Base-by-base conservation (phyloP, 768 basidiomycete genomes). In the Candolleomyces aberdarensis region DNA sequence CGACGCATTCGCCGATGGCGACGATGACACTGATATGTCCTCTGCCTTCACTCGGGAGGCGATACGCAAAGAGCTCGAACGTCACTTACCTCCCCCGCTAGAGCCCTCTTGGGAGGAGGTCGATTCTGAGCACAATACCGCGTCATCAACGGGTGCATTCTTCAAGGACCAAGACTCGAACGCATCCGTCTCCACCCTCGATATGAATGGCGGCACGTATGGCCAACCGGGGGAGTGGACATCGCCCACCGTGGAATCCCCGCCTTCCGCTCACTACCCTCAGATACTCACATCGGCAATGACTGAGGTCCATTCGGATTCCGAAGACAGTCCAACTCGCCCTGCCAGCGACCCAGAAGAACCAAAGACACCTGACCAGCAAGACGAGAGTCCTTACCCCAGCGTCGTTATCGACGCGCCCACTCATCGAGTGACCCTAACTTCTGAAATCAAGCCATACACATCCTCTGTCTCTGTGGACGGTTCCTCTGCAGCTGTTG, bases 1-100 rank as follows among this genome's bases (percentile, higher is more conserved):
- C 73, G 91, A 92, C 69, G 86, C 87, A 14, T 92, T 92, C 72
- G 85, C 85, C 52, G 76, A 70, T 10, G 84, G 85, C 9, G 84
- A 84, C 60, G 73, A 76, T 44, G 80, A 82, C 59, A 64, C 75
- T 8, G 68, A 72, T 41, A 22, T 65, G 31, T 65, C 69, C 1
- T 77, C 80, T 68, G 78, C 83, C 44, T 89, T 92, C 76, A 83
- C 78, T 17, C 76, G 84, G 3, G 82, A 82, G 48, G 76, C 78
- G n/a, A 80, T 91, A 59, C 84, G 88, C 36, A 74, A 81, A 58
- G 88, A 89, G 59, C 71, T 91, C 53, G 81, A 82, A 51, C 82
- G 77, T 68, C 79, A 79, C 63, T 71, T 78, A 43, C 60, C 60
- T 65, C 74, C 73, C n/a, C 63, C 68, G 53, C 67, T 70, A 44